Percentiles rank a stretch among this genome's conserved stretches.
Conservation (phyloP, 768 basidiomycete species). For the Arthromyces matolae region DNA sequence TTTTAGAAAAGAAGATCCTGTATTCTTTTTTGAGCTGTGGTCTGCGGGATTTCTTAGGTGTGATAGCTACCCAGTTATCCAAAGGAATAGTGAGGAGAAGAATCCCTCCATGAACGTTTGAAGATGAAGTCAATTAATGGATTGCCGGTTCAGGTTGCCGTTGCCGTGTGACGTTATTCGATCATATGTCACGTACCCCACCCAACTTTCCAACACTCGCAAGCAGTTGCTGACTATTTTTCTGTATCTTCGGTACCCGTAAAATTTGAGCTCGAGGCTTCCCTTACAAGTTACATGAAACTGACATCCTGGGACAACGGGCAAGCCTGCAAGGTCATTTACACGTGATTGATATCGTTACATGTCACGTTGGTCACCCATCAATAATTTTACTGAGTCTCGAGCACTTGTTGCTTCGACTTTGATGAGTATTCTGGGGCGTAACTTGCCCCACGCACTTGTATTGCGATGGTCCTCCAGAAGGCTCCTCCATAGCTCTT, state of each 20-base stretch:
- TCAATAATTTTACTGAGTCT: slow-evolving; percentile 4
- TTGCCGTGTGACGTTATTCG: slow-evolving; percentile 5
- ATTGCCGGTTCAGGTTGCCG: slow-evolving; percentile 1
- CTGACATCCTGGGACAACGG: no score
- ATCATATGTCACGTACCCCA: no score
- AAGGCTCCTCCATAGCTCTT: not conserved
- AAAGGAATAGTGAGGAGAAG: slow-evolving; percentile 40
- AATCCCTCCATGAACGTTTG: slow-evolving; percentile 35
- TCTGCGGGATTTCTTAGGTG: not conserved
- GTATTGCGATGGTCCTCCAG: not conserved
- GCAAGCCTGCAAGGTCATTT: no score
- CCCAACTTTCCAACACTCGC: no score
- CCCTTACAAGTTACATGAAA: no score
- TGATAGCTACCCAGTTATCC: slow-evolving; percentile 40
- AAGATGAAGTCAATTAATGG: not conserved
- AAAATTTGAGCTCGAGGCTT: no score
- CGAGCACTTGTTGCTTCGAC: not conserved
- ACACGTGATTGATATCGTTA: not conserved
- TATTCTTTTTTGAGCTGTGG: not conserved
- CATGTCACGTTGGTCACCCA: not conserved
- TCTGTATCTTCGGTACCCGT: no score
- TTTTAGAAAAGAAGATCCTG: slow-evolving; percentile 83
- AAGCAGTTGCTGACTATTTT: no score
- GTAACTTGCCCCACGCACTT: not conserved
- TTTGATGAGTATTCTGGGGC: slow-evolving; percentile 3